phyloP scores from a whole-genome alignment of 2,329 filamentous ascomycete genomes.

The Talaromyces pinophilus region DNA sequence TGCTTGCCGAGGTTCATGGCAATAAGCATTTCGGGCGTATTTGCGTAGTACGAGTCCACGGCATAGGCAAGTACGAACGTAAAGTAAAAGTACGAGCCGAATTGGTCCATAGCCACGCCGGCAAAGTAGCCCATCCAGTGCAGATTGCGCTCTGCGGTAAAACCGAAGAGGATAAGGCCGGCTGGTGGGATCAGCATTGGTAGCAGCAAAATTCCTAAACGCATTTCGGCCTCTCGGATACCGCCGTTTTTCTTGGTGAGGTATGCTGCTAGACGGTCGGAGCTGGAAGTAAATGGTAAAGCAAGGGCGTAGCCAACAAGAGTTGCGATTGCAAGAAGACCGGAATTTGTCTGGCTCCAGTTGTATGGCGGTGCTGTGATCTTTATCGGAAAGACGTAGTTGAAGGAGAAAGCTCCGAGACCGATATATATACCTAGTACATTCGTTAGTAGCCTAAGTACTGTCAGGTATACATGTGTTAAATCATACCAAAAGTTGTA shows the following conservation, averaged over 20 bases:
- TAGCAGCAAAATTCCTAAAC: slow-evolving; percentile 38
- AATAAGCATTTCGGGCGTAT: slow-evolving; percentile 65
- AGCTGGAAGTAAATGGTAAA: slow-evolving; percentile 48
- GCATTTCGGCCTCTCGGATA: slow-evolving; percentile 47
- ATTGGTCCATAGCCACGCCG: slow-evolving; percentile 53
- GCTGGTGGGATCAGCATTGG: slow-evolving; percentile 36
- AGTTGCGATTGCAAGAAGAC: slow-evolving; percentile 49
- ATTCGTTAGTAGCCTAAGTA: too few relatives aligned
- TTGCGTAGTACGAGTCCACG: slow-evolving; percentile 60
- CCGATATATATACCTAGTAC: slow-evolving; percentile 47
- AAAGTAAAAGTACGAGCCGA: slow-evolving; percentile 57
- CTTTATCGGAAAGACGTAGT: slow-evolving; percentile 53
- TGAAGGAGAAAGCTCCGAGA: slow-evolving; percentile 53
- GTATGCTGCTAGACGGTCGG: slow-evolving; percentile 42
- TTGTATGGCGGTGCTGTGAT: slow-evolving; percentile 50
- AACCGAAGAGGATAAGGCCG: slow-evolving; percentile 36
- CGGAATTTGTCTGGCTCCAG: slow-evolving; percentile 49
- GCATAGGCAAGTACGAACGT: slow-evolving; percentile 63
- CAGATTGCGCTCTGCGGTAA: slow-evolving; percentile 34
- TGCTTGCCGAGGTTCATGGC: slow-evolving; percentile 61
- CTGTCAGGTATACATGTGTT: too few relatives aligned
- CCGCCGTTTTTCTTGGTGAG: slow-evolving; percentile 41
- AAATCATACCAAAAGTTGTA: slow-evolving; percentile 47
- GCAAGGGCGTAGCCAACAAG: slow-evolving; percentile 43
- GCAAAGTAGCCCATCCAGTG: slow-evolving; percentile 50